phyloP scores from a whole-genome alignment of 1,284 basidiomycete genomes.

The Hemileia vastatrix region DNA sequence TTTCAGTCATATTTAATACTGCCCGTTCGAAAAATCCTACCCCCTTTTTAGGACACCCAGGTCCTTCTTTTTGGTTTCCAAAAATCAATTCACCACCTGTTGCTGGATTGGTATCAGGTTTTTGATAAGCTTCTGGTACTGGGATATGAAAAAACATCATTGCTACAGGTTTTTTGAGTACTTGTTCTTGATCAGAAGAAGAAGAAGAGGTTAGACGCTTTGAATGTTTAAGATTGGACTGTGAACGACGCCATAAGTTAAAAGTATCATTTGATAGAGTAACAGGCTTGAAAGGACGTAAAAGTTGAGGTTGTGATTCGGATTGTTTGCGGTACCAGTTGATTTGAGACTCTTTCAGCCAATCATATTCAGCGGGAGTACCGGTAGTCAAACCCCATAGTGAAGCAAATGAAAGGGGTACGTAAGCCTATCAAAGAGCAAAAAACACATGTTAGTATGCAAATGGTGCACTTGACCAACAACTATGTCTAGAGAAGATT shows the following conservation, averaged over 20 bases:
- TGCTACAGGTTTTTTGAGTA: conserved; percentile 29
- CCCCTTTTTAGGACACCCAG: conserved; percentile 30
- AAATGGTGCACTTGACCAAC: too few relatives aligned
- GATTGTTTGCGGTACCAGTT: conserved; percentile 12
- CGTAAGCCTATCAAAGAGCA: background rate
- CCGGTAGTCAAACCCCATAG: conserved; percentile 18
- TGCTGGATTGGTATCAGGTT: conserved; percentile 12
- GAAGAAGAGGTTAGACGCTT: too few relatives aligned
- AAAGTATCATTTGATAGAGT: too few relatives aligned
- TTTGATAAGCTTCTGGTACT: conserved; percentile 36
- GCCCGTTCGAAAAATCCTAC: conserved; percentile 35
- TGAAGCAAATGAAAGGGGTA: background rate
- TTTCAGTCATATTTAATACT: conserved; percentile 8
- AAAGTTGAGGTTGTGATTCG: conserved; percentile 1
- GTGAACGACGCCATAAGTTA: too few relatives aligned
- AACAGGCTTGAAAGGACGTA: conserved; percentile 1
- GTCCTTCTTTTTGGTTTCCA: conserved; percentile 30
- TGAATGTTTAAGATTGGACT: too few relatives aligned
- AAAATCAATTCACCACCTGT: conserved; percentile 18
- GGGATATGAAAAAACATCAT: conserved; percentile 42
- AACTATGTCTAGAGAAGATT: too few relatives aligned
- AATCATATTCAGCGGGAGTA: conserved; percentile 1
- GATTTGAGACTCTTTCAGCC: conserved; percentile 20
- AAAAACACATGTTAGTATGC: too few relatives aligned
- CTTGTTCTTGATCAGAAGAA: too few relatives aligned